Evolutionary conservation across 371 early-diverging fungal species (phyloP).

Genomic region (Basidiobolus meristosporus): DNA sequence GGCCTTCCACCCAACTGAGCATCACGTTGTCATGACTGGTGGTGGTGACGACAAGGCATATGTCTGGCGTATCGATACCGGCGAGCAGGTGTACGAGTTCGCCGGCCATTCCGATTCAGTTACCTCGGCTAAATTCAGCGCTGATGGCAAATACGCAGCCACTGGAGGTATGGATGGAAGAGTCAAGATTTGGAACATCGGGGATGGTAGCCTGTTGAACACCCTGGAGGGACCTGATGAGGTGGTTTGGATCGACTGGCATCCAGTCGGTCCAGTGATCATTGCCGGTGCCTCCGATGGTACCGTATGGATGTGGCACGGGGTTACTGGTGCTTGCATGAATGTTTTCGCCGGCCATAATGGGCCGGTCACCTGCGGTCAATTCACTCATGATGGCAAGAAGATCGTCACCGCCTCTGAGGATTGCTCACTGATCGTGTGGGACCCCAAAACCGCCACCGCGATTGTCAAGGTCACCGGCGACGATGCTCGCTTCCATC

Average conservation of each 20-base stretch:
- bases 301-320: slow-evolving; percentile 90
- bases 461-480: slow-evolving; percentile 34
- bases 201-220: slow-evolving; percentile 31
- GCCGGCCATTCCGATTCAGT: slow-evolving; percentile 77
- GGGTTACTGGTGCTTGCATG: slow-evolving; percentile 79
- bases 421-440: slow-evolving; percentile 65
- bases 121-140: slow-evolving; percentile 61
- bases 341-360: slow-evolving; percentile 81
- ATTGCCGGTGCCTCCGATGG: slow-evolving; percentile 76
- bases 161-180: slow-evolving; percentile 93
- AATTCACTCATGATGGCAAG: slow-evolving; percentile 82
- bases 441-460: slow-evolving; percentile 82
- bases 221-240: slow-evolving; percentile 83
- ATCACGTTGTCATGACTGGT: slow-evolving; percentile 47
- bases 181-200: slow-evolving; percentile 60
- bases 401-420: slow-evolving; percentile 70
- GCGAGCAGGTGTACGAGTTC: slow-evolving; percentile 43
- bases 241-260: slow-evolving; percentile 88
- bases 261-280: slow-evolving; percentile 80
- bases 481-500: slow-evolving; percentile 77
- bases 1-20: slow-evolving; percentile 60
- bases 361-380: slow-evolving; percentile 66
- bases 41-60: slow-evolving; percentile 89
- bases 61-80: slow-evolving; percentile 74
- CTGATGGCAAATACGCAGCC: slow-evolving; percentile 70